Conservation (phyloP, 768 basidiomycete genomes). For the Hortiboletus campestris region DNA sequence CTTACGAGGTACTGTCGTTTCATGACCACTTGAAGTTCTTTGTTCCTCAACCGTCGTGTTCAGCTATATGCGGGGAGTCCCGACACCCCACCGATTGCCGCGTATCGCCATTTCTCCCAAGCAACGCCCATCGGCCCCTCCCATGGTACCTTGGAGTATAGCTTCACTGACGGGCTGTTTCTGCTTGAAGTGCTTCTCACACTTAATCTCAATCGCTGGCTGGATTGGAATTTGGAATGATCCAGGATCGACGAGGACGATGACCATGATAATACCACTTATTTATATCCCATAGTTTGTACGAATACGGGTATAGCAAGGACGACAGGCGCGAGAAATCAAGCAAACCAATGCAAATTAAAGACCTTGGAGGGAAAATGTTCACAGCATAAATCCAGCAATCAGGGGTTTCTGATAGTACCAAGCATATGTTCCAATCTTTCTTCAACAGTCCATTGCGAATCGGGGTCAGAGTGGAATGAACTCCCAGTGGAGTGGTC, state of each 20-base stretch:
- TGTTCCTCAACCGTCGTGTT: conserved; percentile 2
- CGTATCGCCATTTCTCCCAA: conserved; percentile 53
- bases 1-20: conserved; percentile 56
- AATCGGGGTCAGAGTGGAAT: conserved; percentile 56
- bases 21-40: not conserved
- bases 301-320: conserved; percentile 31
- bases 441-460: conserved; percentile 74
- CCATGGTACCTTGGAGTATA: conserved; percentile 62
- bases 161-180: conserved; percentile 57
- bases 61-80: conserved; percentile 52
- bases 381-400: conserved; percentile 27
- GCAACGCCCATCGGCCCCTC: conserved; percentile 60
- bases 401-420: conserved; percentile 32
- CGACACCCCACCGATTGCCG: conserved; percentile 49
- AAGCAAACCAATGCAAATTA: conserved; percentile 16
- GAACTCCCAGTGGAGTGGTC: conserved; percentile 64
- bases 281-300: conserved; percentile 36
- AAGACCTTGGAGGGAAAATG: conserved; percentile 8
- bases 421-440: conserved; percentile 70
- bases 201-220: conserved; percentile 71
- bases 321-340: conserved; percentile 17
- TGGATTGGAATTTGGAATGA: conserved; percentile 53
- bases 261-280: conserved; percentile 19
- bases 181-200: conserved; percentile 64
- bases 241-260: conserved; percentile 11